Percentiles rank a stretch among this genome's conserved stretches.
Evolutionary conservation across 2,329 filamentous ascomycete genomes (phyloP).

Genomic region (Fusarium sambucinum): DNA sequence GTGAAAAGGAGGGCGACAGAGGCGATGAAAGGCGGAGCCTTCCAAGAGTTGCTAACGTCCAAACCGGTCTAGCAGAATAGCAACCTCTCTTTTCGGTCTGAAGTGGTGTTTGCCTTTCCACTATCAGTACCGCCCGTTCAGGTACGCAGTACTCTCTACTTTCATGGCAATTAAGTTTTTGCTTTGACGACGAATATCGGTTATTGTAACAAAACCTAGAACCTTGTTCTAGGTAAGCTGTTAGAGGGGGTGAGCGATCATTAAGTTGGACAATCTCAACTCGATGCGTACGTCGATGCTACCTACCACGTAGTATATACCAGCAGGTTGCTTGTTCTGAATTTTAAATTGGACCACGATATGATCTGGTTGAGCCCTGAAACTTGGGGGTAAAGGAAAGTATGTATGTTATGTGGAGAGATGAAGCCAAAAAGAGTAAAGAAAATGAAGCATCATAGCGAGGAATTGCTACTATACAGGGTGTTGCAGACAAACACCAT

Average conservation of each 20-base stretch:
- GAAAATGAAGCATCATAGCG: constrained; percentile 23
- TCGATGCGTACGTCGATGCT: constrained; percentile 13
- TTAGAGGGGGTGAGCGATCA: neutral
- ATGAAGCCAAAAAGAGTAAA: constrained; percentile 26
- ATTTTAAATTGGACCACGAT: constrained; percentile 16
- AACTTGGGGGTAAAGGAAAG: constrained; percentile 33
- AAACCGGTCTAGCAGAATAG: constrained; percentile 27
- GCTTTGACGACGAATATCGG: constrained; percentile 1
- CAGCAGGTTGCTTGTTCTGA: neutral
- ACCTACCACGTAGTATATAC: constrained; percentile 9
- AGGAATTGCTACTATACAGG: constrained; percentile 3
- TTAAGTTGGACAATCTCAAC: constrained; percentile 8
- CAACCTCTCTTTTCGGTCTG: constrained; percentile 27
- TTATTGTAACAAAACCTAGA: neutral
- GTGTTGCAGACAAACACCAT: constrained; percentile 3
- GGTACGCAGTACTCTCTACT: neutral
- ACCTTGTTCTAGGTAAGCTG: neutral
- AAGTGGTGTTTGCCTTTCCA: constrained; percentile 13
- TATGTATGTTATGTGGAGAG: constrained; percentile 27
- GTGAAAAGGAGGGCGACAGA: constrained; percentile 42
- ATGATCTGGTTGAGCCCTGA: constrained; percentile 28
- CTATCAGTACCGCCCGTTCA: neutral
- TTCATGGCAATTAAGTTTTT: neutral
- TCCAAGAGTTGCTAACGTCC: constrained; percentile 30
- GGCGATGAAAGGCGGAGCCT: constrained; percentile 43